These are phyloP conservation scores for Acanthochlamys bracteata DNA, from an alignment of 106 monocot species.

Conservation along the genomic window DNA sequence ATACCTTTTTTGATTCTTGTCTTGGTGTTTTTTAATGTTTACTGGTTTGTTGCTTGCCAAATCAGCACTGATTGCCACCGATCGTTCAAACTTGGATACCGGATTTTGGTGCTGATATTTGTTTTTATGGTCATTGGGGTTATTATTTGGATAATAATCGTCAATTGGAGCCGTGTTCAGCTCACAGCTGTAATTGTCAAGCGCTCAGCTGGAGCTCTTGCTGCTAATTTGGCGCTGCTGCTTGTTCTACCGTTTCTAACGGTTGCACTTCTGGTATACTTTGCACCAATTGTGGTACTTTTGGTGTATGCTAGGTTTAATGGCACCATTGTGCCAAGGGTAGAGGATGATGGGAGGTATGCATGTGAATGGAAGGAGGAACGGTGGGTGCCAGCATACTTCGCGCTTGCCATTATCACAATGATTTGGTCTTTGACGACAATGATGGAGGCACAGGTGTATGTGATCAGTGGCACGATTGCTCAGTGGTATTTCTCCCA, in stretches of 20 bases:
- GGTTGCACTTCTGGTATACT: conserved; percentile 43
- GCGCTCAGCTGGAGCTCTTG: conserved; percentile 43
- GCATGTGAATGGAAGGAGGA: conserved; percentile 73
- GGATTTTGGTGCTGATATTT: conserved; percentile 56
- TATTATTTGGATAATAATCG: conserved; percentile 56
- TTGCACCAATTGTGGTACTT: conserved; percentile 49
- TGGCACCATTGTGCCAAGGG: conserved; percentile 49
- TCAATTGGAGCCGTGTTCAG: conserved; percentile 68
- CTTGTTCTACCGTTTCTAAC: conserved; percentile 31
- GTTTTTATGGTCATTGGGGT: conserved; percentile 50
- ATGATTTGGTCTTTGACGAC: conserved; percentile 65
- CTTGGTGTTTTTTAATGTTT: conserved; percentile 54
- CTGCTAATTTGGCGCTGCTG: conserved; percentile 42
- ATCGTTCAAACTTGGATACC: conserved; percentile 56
- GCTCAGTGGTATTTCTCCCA: conserved; percentile 83
- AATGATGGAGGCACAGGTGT: conserved; percentile 71
- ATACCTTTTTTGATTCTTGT: conserved; percentile 72
- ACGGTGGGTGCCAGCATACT: conserved; percentile 77
- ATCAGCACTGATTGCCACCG: conserved; percentile 23
- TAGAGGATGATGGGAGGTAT: conserved; percentile 19
- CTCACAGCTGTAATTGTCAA: conserved; percentile 57
- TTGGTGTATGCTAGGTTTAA: conserved; percentile 66
- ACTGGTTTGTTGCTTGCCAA: conserved; percentile 79
- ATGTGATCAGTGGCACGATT: conserved; percentile 75
- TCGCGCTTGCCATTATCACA: conserved; percentile 54